Conservation (phyloP, 1,284 basidiomycete genomes). For the Apiotrichum siamense region DNA sequence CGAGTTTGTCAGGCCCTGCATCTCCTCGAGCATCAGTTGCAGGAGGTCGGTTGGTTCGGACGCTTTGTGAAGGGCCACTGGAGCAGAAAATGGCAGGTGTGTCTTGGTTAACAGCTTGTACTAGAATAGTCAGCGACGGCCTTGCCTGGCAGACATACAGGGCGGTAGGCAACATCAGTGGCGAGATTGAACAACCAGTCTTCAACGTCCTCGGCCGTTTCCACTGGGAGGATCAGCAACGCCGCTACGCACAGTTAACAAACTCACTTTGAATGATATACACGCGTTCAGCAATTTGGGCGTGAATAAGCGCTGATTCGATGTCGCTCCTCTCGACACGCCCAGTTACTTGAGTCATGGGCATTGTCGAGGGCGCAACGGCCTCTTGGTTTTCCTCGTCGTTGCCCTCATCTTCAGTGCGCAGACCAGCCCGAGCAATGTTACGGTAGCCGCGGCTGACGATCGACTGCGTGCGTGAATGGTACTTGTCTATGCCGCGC, state of each 20-base stretch:
- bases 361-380: background rate
- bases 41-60: constrained; percentile 26
- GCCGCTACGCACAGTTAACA: background rate
- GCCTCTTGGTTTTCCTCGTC: background rate
- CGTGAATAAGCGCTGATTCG: constrained; percentile 37
- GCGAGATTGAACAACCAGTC: constrained; percentile 46
- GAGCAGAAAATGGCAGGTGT: constrained; percentile 42
- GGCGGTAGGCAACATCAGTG: constrained; percentile 43
- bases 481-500: constrained; percentile 40
- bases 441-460: constrained; percentile 35
- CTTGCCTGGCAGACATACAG: constrained; percentile 24
- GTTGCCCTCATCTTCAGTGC: too few species aligned
- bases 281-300: constrained; percentile 36
- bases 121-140: constrained; percentile 9
- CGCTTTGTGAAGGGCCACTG: constrained; percentile 24
- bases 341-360: background rate
- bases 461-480: constrained; percentile 29
- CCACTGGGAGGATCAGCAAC: constrained; percentile 26
- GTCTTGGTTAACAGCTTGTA: constrained; percentile 44
- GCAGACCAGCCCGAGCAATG: constrained; percentile 30
- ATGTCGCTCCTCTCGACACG: constrained; percentile 33
- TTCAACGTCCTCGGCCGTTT: constrained; percentile 44
- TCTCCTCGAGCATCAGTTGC: constrained; percentile 45
- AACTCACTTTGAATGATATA: constrained; percentile 41
- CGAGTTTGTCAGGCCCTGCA: constrained; percentile 41